Conservation (phyloP, 2,329 filamentous ascomycete species). For the Hysterium pulicare region DNA sequence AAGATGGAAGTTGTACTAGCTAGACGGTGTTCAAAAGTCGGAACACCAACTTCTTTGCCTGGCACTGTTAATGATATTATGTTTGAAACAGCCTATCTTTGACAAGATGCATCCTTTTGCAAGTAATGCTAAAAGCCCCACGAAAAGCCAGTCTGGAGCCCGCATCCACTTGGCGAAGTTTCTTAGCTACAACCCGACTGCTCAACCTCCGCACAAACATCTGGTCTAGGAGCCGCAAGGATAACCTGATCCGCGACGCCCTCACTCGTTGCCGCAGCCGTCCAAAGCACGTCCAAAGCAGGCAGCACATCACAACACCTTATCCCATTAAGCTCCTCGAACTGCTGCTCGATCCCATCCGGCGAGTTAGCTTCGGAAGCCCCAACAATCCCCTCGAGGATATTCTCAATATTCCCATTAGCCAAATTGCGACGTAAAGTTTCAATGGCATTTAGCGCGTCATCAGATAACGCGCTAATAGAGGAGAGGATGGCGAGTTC, state of each 20-base stretch:
- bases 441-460: not conserved
- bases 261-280: not conserved
- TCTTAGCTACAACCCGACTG: too few relatives aligned
- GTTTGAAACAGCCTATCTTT: too few relatives aligned
- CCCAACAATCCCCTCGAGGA: not conserved
- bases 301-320: constrained; percentile 1
- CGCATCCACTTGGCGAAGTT: too few relatives aligned
- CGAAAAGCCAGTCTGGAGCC: too few relatives aligned
- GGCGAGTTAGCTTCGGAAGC: not conserved
- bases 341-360: too few relatives aligned
- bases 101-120: too few relatives aligned
- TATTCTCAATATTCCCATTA: not conserved
- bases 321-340: not conserved
- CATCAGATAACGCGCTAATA: not conserved
- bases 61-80: too few relatives aligned
- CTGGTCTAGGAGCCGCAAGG: not conserved
- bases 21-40: too few relatives aligned
- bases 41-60: too few relatives aligned
- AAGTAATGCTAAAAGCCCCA: too few relatives aligned
- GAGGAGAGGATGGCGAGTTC: not conserved
- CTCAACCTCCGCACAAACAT: too few relatives aligned
- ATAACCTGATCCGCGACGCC: not conserved
- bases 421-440: not conserved
- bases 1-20: too few relatives aligned
- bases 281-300: not conserved